A percentile compares a stretch with the other conserved stretches of the same genome.
These are phyloP conservation scores for Coemansia sp. DNA, from an alignment of 192 early-diverging fungal genomes.

Conservation along the genomic window DNA sequence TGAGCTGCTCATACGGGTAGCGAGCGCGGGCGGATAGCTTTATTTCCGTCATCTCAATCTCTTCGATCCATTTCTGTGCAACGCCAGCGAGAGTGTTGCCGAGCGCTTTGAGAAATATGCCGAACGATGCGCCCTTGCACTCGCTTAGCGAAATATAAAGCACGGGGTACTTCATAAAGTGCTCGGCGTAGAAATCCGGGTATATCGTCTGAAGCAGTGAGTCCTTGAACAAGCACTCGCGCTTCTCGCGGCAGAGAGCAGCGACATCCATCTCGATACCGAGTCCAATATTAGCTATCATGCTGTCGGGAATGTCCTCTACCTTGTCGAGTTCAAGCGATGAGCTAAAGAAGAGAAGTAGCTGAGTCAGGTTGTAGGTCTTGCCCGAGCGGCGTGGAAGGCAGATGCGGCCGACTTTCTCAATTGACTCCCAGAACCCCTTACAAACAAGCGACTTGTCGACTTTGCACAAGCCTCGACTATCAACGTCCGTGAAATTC, in stretches of 20 bases:
- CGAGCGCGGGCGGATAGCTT: too few species aligned
- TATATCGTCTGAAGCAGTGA: conserved; percentile 33
- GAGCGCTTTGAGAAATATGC: background rate
- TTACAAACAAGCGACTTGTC: conserved; percentile 53
- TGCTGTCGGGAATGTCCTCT: conserved; percentile 12
- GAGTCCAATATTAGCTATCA: background rate
- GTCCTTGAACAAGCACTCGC: conserved; percentile 32
- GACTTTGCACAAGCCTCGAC: conserved; percentile 28
- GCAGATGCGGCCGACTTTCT: conserved; percentile 35
- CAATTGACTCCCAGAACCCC: conserved; percentile 40
- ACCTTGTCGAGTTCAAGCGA: conserved; percentile 19
- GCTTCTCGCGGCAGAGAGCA: conserved; percentile 34
- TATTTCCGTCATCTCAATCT: background rate
- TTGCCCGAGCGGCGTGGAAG: conserved; percentile 45
- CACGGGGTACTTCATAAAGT: conserved; percentile 49
- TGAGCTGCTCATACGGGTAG: too few species aligned
- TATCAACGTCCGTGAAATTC: conserved; percentile 25
- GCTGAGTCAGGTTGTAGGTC: conserved; percentile 48
- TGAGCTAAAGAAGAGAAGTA: conserved; percentile 43
- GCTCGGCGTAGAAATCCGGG: conserved; percentile 29
- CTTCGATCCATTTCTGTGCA: background rate
- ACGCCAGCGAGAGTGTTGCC: background rate
- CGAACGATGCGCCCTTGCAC: conserved; percentile 17
- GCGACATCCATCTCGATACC: conserved; percentile 16
- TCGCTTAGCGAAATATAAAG: conserved; percentile 32